Evolutionary conservation across 306 rosid genomes (phyloP), one percentile per base, ranked within the genome.

Genomic region (Prunus fruticosa): DNA sequence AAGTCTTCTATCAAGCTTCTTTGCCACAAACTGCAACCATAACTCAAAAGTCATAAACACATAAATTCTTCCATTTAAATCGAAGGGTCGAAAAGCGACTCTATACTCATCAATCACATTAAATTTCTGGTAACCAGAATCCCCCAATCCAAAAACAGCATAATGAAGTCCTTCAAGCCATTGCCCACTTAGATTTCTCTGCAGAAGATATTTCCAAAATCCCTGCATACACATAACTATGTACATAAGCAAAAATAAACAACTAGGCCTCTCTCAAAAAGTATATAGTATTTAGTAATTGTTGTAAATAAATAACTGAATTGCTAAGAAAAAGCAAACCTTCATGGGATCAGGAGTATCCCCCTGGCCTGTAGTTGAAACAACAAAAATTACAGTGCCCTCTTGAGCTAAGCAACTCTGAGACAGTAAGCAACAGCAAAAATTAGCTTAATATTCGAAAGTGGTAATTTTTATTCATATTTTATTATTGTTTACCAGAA

Each of bases 321-420:
- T 16, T 58, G 12, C 34, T 57, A 52, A 27, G 56, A 20, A 6
- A 27, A 61, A 27, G 12, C 68, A 41, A 79, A 92, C 97, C 97
- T 88, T 92, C 95, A 94, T 90, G 78, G 98, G 72, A 87, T 90
- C 92, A 32, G 97, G 97, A 68, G 96, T 49, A 73, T 95, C 97
- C 11, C 98, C 98, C 84, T 95, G 98, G 77, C 98, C 97, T 3
- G 98, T 92, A 64, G 98, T 95, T 61, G 97, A 95, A 82, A 92
- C 97, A 73, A 95, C 93, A 82, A 95, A 92, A 85, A 90, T 76
- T 64, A 89, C 87, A 79, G 91, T 88, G 34, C 74, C 86, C 79
- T 92, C 97, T 6, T 74, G 76, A 25, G 91, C 86, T 74, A 95
- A 82, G 58, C 79, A 54, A 71, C 78, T 84, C 98, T 94, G 89